A percentile compares a stretch with the other conserved stretches of the same genome.
Conservation (phyloP, 371 early-diverging fungal species). For the Rhizopus sp. region DNA sequence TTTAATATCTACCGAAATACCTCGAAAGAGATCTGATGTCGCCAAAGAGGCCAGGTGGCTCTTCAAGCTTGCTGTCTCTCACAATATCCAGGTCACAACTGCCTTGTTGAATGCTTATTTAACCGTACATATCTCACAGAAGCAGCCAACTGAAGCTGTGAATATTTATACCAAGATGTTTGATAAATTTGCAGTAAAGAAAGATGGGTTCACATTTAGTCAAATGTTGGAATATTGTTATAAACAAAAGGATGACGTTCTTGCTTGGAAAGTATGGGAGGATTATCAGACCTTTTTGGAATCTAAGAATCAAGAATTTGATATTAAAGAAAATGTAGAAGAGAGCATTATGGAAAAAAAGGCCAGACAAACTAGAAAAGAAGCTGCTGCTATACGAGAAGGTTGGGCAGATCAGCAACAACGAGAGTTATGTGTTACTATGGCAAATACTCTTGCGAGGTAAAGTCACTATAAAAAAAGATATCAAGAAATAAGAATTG, state of each 20-base stretch:
- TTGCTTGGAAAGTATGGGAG: constrained; percentile 60
- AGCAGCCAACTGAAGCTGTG: constrained; percentile 39
- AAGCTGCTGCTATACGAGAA: constrained; percentile 23
- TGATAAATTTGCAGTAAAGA: constrained; percentile 38
- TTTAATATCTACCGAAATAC: constrained; percentile 32
- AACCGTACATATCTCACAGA: constrained; percentile 58
- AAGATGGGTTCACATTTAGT: constrained; percentile 61
- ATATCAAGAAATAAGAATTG: constrained; percentile 13
- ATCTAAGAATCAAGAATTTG: constrained; percentile 13
- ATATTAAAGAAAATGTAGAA: background rate
- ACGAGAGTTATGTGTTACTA: constrained; percentile 30
- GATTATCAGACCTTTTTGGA: constrained; percentile 54
- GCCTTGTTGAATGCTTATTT: constrained; percentile 64
- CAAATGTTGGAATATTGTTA: constrained; percentile 55
- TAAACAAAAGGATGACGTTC: constrained; percentile 39
- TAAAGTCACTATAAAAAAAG: constrained; percentile 3
- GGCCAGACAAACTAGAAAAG: constrained; percentile 8
- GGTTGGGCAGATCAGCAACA: constrained; percentile 46
- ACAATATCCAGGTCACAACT: constrained; percentile 42
- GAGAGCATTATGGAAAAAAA: constrained; percentile 21
- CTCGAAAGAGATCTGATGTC: constrained; percentile 41
- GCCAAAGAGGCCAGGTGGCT: constrained; percentile 46
- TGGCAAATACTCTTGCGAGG: constrained; percentile 51
- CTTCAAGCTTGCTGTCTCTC: constrained; percentile 34
- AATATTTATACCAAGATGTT: constrained; percentile 53